A percentile compares a stretch with the other conserved stretches of the same genome.
These are phyloP conservation scores for Plantago rigida DNA, from an alignment of 305 asterid genomes.

Conservation along the genomic window DNA sequence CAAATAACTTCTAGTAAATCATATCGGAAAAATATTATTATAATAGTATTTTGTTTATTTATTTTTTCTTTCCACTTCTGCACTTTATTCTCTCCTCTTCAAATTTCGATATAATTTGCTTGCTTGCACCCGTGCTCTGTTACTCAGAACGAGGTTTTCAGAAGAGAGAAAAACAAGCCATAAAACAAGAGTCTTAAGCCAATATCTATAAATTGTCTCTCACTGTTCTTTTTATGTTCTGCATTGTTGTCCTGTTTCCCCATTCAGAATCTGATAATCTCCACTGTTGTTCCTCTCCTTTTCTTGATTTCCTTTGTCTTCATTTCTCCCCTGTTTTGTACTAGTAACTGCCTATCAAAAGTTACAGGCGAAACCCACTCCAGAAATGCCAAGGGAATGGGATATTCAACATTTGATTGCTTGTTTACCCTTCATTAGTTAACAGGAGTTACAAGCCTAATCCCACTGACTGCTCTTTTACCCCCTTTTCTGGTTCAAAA, in stretches of 20 bases:
- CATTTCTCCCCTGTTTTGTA: neutral
- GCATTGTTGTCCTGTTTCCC: slow-evolving; percentile 38
- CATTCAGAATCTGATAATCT: slow-evolving; percentile 35
- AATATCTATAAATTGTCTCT: slow-evolving; percentile 28
- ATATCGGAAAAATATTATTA: too few relatives aligned
- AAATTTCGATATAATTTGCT: slow-evolving; percentile 54
- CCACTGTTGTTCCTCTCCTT: slow-evolving; percentile 23
- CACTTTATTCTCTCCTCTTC: slow-evolving; percentile 64
- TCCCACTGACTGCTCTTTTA: slow-evolving; percentile 16
- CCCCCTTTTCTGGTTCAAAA: slow-evolving; percentile 19
- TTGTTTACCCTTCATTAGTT: slow-evolving; percentile 25
- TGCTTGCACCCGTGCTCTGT: slow-evolving; percentile 33
- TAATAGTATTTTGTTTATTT: neutral
- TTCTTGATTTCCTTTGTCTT: slow-evolving; percentile 22
- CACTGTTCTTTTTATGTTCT: slow-evolving; percentile 8
- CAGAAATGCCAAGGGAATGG: slow-evolving; percentile 22
- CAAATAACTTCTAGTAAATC: too few relatives aligned
- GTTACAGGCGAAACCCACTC: too few relatives aligned
- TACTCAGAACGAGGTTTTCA: slow-evolving; percentile 55
- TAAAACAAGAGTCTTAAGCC: slow-evolving; percentile 21
- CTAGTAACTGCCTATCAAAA: neutral
- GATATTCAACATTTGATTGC: slow-evolving; percentile 23
- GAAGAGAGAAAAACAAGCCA: slow-evolving; percentile 28
- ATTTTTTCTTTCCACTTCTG: slow-evolving; percentile 16
- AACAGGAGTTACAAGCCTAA: neutral